phyloP scores from a whole-genome alignment of 2,329 filamentous ascomycete genomes.

The Penicillium sumatraense region DNA sequence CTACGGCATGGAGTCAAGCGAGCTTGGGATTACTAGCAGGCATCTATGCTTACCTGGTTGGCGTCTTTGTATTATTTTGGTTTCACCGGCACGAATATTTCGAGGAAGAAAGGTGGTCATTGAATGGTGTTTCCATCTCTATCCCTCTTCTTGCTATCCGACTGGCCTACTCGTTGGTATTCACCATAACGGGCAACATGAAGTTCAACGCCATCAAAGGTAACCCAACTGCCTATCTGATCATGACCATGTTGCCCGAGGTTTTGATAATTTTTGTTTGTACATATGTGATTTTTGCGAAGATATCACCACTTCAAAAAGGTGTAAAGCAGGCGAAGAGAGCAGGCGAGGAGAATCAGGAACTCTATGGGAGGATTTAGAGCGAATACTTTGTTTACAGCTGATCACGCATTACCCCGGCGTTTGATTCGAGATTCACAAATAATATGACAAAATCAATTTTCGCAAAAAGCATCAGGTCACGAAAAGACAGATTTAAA shows the following conservation, averaged over 20 bases:
- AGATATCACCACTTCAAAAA: neutral
- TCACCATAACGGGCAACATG: conserved; percentile 18
- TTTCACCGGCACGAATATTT: conserved; percentile 9
- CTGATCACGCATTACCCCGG: neutral
- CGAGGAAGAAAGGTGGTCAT: conserved; percentile 7
- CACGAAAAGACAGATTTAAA: neutral
- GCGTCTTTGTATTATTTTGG: conserved; percentile 13
- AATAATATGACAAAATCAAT: neutral
- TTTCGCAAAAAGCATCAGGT: too few relatives aligned
- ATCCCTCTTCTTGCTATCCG: conserved; percentile 17
- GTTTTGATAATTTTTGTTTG: conserved; percentile 11
- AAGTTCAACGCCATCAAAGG: conserved; percentile 20
- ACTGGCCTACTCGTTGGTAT: conserved; percentile 14
- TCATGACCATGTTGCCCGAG: conserved; percentile 20
- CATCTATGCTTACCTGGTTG: conserved; percentile 19
- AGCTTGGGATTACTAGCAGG: conserved; percentile 14
- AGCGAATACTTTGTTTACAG: neutral
- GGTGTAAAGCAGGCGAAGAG: neutral
- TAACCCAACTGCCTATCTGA: conserved; percentile 14
- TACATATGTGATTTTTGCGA: conserved; percentile 1
- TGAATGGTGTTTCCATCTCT: conserved; percentile 10
- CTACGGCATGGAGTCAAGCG: conserved; percentile 18
- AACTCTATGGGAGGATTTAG: neutral
- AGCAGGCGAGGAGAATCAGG: neutral
- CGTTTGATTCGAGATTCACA: neutral